A percentile compares a stretch with the other conserved stretches of the same genome.
Evolutionary conservation across 2,329 filamentous ascomycete species (phyloP).

Genomic region (Coniella vitis): DNA sequence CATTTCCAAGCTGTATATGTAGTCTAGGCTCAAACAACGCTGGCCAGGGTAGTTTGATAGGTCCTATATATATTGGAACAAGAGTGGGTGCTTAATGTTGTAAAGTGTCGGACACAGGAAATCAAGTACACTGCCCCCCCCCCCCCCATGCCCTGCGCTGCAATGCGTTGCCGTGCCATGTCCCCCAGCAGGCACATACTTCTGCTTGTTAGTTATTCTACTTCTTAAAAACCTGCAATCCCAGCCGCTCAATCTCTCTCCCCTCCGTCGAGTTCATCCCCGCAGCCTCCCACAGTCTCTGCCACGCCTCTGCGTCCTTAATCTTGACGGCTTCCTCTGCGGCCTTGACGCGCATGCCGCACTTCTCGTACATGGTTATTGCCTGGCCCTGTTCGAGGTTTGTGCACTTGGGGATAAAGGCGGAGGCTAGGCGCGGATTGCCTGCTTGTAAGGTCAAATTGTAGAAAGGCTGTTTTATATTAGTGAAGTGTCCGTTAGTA

Average conservation of each 20-base stretch:
- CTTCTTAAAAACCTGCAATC: constrained; percentile 51
- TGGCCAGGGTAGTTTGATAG: too few species aligned
- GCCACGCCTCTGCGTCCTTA: constrained; percentile 71
- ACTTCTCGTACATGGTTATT: constrained; percentile 94
- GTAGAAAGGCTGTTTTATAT: constrained; percentile 67
- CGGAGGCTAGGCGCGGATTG: constrained; percentile 75
- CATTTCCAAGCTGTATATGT: too few species aligned
- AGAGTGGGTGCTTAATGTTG: too few species aligned
- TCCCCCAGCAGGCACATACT: too few species aligned
- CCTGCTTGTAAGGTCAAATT: constrained; percentile 83
- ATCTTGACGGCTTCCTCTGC: constrained; percentile 83
- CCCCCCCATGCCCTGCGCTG: too few species aligned
- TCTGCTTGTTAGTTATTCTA: too few species aligned
- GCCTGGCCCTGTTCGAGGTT: constrained; percentile 59
- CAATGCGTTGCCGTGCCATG: too few species aligned
- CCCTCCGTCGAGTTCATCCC: constrained; percentile 59
- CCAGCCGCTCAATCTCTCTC: constrained; percentile 75
- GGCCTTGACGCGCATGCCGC: constrained; percentile 80
- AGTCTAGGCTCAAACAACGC: too few species aligned
- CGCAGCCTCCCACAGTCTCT: constrained; percentile 66
- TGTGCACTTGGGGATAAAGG: constrained; percentile 85
- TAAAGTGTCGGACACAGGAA: too few species aligned
- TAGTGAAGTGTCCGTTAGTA: background rate
- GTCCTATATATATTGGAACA: too few species aligned
- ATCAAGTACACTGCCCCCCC: too few species aligned